Conservation (phyloP, 257 asterid species). For the Penstemon barbatus region DNA sequence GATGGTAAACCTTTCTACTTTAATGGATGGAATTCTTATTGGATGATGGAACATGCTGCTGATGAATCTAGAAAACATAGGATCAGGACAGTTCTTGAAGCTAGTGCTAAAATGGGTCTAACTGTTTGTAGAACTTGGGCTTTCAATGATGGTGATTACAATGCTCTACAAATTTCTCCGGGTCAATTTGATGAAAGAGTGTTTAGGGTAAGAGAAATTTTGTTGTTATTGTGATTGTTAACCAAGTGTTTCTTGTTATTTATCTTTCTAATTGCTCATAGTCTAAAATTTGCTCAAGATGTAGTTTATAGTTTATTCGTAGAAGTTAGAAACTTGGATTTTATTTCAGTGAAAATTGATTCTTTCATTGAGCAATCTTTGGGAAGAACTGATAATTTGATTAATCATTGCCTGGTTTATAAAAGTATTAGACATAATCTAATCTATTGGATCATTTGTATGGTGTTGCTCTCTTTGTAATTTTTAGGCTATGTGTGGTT, state of each 20-base stretch:
- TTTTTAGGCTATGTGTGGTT: background rate
- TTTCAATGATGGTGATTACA: conserved; percentile 90
- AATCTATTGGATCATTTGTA: background rate
- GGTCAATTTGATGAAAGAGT: conserved; percentile 85
- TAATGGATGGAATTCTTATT: conserved; percentile 98
- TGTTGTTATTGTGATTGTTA: conserved; percentile 12
- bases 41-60: conserved; percentile 98
- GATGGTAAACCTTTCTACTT: conserved; percentile 87
- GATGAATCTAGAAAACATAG: conserved; percentile 61
- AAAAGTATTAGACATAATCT: background rate
- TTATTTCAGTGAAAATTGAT: background rate
- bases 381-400: background rate
- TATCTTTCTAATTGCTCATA: background rate
- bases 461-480: background rate
- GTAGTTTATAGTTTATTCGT: background rate
- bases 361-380: background rate
- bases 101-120: conserved; percentile 94
- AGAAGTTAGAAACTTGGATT: background rate
- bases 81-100: conserved; percentile 68
- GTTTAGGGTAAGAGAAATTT: conserved; percentile 63
- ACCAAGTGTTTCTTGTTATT: conserved; percentile 24
- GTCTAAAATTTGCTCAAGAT: conserved; percentile 1
- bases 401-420: background rate
- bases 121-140: conserved; percentile 99
- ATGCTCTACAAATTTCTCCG: conserved; percentile 88